Conservation (phyloP, 495 filamentous ascomycete species). For the Aspergillus cavernicola region DNA sequence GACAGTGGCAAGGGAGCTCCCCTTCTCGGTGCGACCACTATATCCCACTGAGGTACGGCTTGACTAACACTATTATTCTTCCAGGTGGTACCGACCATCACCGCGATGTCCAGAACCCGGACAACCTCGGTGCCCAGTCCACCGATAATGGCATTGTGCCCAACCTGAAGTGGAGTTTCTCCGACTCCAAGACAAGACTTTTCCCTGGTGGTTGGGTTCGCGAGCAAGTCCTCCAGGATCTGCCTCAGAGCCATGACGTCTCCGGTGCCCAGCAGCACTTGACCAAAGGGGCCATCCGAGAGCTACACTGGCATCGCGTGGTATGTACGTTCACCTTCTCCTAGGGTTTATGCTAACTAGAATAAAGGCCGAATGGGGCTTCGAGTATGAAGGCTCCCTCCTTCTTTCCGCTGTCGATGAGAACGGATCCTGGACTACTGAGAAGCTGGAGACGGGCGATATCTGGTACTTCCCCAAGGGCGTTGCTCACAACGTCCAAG, state of each 20-base stretch:
- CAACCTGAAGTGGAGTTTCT: constrained; percentile 65
- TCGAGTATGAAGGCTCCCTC: constrained; percentile 55
- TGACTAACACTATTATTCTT: neutral
- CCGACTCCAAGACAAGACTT: constrained; percentile 56
- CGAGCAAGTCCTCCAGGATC: constrained; percentile 57
- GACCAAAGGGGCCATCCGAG: constrained; percentile 57
- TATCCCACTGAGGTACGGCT: neutral
- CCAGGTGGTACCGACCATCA: constrained; percentile 32
- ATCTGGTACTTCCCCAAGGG: constrained; percentile 70
- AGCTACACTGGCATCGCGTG: constrained; percentile 65
- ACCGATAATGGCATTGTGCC: constrained; percentile 58
- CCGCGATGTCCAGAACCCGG: constrained; percentile 54
- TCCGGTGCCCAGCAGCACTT: constrained; percentile 61
- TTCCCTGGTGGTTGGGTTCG: constrained; percentile 61
- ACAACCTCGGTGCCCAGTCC: constrained; percentile 52
- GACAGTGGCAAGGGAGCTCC: constrained; percentile 49
- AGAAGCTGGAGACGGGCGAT: constrained; percentile 54
- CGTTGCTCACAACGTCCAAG: constrained; percentile 55
- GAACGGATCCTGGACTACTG: constrained; percentile 51
- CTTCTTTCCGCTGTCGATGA: constrained; percentile 58
- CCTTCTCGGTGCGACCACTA: constrained; percentile 42
- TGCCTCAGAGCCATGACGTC: constrained; percentile 59
- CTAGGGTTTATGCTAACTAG: neutral
- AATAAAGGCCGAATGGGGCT: constrained; percentile 61
- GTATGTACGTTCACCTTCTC: constrained; percentile 29